These are phyloP conservation scores for Tuctoria greenei DNA, from an alignment of 176 grass and related monocot species.

Conservation along the genomic window DNA sequence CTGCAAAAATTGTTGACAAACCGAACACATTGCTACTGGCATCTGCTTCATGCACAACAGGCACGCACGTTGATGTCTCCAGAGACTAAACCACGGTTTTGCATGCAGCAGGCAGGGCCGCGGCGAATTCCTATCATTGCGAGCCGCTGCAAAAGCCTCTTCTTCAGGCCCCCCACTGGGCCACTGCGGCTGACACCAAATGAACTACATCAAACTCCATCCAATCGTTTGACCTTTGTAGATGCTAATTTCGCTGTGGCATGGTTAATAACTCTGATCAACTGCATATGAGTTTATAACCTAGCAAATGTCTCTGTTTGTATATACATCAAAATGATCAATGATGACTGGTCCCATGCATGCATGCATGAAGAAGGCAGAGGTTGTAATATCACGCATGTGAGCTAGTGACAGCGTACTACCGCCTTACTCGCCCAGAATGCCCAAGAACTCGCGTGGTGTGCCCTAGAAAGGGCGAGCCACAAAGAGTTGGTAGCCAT, in stretches of 20 bases:
- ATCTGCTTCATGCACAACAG: not conserved
- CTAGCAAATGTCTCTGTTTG: not conserved
- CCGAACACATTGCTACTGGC: conserved; percentile 40
- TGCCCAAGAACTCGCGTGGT: conserved; percentile 31
- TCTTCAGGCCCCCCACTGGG: conserved; percentile 34
- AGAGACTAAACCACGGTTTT: conserved; percentile 43
- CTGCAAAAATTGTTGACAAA: conserved; percentile 48
- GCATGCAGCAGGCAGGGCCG: conserved; percentile 22
- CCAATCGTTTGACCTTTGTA: conserved; percentile 10
- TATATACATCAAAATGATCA: not conserved
- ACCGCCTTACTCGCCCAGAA: conserved; percentile 4
- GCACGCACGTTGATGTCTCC: conserved; percentile 48
- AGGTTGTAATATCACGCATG: not conserved
- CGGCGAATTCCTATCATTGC: conserved; percentile 39
- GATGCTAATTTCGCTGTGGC: not conserved
- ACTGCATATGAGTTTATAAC: not conserved
- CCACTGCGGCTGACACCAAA: conserved; percentile 6
- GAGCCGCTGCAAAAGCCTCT: conserved; percentile 51
- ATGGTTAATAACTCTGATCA: not conserved
- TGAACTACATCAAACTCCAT: not conserved
- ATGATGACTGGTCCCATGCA: conserved; percentile 12
- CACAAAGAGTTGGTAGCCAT: conserved; percentile 17
- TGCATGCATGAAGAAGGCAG: not conserved
- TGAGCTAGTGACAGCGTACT: conserved; percentile 7
- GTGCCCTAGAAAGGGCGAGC: conserved; percentile 39